Percentiles rank a stretch among this genome's conserved stretches.
These are phyloP conservation scores for Aspergillus ochraceus DNA, from an alignment of 2,329 filamentous ascomycete genomes.

Conservation along the genomic window DNA sequence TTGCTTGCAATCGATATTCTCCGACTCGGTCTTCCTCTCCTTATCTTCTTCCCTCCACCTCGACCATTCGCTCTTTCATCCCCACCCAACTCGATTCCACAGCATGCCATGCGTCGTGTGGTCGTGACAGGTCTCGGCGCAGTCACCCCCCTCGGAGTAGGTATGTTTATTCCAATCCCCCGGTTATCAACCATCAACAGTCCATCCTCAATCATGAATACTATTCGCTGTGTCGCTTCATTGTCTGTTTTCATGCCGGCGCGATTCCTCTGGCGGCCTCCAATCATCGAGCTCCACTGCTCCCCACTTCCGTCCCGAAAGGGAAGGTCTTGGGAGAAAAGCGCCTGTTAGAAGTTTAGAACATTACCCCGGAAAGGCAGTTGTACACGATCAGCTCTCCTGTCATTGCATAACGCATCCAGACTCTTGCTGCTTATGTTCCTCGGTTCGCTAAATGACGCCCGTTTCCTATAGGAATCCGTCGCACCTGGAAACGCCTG, in stretches of 20 bases:
- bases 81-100: neutral
- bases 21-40: constrained; percentile 6
- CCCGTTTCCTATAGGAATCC: constrained; percentile 54
- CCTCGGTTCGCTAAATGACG: constrained; percentile 9
- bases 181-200: neutral
- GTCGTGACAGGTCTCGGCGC: constrained; percentile 82
- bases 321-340: constrained; percentile 28
- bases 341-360: constrained; percentile 21
- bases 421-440: neutral
- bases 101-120: constrained; percentile 58
- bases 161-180: constrained; percentile 37
- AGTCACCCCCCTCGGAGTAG: constrained; percentile 80
- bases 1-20: too few relatives aligned
- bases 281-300: constrained; percentile 7
- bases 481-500: constrained; percentile 76
- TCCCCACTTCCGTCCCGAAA: constrained; percentile 33
- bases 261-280: constrained; percentile 4
- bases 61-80: too few relatives aligned
- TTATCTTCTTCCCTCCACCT: neutral
- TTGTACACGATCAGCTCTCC: constrained; percentile 11
- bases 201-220: neutral
- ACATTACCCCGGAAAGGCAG: constrained; percentile 18
- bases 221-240: neutral
- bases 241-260: neutral
- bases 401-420: neutral